These are phyloP conservation scores for Lantana camara DNA, from an alignment of 257 asterid species.

Conservation along the genomic window DNA sequence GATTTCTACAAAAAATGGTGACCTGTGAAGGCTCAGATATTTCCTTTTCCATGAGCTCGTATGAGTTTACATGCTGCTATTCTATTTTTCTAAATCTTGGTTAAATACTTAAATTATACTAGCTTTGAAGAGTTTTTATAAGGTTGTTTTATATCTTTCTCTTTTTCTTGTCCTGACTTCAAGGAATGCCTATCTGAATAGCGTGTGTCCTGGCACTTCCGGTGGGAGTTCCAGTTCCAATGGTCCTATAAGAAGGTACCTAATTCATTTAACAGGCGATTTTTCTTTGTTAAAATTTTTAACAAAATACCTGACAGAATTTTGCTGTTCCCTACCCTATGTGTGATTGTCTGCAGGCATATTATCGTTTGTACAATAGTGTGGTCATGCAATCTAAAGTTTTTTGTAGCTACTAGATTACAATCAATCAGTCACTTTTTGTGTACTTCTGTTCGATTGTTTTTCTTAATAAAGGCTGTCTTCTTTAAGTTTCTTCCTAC, in stretches of 20 bases:
- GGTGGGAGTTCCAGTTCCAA: slow-evolving; percentile 36
- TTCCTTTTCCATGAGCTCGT: slow-evolving; percentile 75
- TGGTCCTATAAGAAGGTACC: slow-evolving; percentile 65
- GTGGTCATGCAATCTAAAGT: slow-evolving; percentile 4
- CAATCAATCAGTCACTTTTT: neutral
- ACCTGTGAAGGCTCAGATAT: slow-evolving; percentile 50
- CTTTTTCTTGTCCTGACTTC: slow-evolving; percentile 26
- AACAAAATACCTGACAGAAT: neutral
- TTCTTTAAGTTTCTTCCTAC: neutral
- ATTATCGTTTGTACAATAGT: slow-evolving; percentile 5
- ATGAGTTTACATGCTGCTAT: slow-evolving; percentile 31
- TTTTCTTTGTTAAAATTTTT: slow-evolving; percentile 11
- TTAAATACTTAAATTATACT: slow-evolving; percentile 18
- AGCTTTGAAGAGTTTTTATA: slow-evolving; percentile 5
- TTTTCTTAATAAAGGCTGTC: slow-evolving; percentile 16
- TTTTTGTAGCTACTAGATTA: slow-evolving; percentile 8
- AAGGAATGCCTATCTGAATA: slow-evolving; percentile 73
- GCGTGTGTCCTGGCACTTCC: slow-evolving; percentile 64
- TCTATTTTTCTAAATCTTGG: slow-evolving; percentile 19
- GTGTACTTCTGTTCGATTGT: neutral
- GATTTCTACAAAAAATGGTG: slow-evolving; percentile 51
- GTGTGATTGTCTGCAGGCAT: slow-evolving; percentile 10
- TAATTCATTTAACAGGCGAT: neutral
- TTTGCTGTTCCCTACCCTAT: slow-evolving; percentile 10
- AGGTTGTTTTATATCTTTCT: slow-evolving; percentile 3